A percentile compares a stretch with the other conserved stretches of the same genome.
Conservation (phyloP, 495 filamentous ascomycete species). For the Penicillium chermesinum region DNA sequence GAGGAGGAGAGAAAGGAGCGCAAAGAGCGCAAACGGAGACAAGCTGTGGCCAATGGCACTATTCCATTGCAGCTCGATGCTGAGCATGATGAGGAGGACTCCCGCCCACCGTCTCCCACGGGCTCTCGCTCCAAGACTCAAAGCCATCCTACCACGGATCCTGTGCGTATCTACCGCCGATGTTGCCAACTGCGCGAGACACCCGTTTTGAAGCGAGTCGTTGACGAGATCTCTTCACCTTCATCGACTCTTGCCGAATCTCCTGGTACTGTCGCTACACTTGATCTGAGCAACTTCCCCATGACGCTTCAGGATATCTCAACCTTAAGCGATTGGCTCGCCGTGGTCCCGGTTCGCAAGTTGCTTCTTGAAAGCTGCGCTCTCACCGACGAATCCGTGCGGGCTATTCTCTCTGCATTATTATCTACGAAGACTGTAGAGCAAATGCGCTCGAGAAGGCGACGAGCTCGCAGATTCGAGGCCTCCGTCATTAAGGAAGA, state of each 20-base stretch:
- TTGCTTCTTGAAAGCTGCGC: slow-evolving; percentile 81
- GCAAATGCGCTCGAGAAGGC: slow-evolving; percentile 44
- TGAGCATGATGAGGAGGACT: slow-evolving; percentile 49
- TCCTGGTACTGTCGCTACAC: slow-evolving; percentile 67
- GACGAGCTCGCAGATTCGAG: slow-evolving; percentile 26
- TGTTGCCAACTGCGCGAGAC: slow-evolving; percentile 94
- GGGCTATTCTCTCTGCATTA: slow-evolving; percentile 80
- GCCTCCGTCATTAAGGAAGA: slow-evolving; percentile 29
- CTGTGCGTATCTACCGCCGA: slow-evolving; percentile 85
- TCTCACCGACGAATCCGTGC: slow-evolving; percentile 76
- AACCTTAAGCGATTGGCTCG: slow-evolving; percentile 88
- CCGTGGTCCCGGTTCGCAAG: slow-evolving; percentile 83
- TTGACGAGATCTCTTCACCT: slow-evolving; percentile 73
- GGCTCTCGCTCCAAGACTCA: slow-evolving; percentile 46
- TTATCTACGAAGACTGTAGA: slow-evolving; percentile 70
- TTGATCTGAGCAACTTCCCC: slow-evolving; percentile 80
- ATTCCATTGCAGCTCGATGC: slow-evolving; percentile 71
- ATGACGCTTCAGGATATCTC: slow-evolving; percentile 77
- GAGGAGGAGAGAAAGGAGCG: slow-evolving; percentile 83
- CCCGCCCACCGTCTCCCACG: slow-evolving; percentile 20
- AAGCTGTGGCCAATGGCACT: slow-evolving; percentile 75
- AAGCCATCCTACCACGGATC: slow-evolving; percentile 78
- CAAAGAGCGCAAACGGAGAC: slow-evolving; percentile 73
- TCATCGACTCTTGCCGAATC: slow-evolving; percentile 52
- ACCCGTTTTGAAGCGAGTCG: slow-evolving; percentile 80